These are phyloP conservation scores for Urtica urens DNA, from an alignment of 306 rosid genomes.

Conservation along the genomic window DNA sequence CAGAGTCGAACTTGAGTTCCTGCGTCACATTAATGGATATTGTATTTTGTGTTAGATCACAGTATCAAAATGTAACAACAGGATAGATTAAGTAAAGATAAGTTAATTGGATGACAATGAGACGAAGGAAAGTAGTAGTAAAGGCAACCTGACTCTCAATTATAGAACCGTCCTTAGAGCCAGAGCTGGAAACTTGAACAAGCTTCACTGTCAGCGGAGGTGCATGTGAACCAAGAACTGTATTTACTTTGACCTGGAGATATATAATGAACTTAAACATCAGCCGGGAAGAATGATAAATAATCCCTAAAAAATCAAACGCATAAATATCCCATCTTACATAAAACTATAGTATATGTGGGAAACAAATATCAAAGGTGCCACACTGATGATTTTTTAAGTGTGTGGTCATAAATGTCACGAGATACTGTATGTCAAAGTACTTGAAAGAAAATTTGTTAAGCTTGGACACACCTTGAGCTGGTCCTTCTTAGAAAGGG, in stretches of 20 bases:
- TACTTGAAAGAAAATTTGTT: neutral
- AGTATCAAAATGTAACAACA: slow-evolving; percentile 9
- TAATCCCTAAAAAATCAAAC: neutral
- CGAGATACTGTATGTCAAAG: neutral
- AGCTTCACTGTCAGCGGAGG: slow-evolving; percentile 82
- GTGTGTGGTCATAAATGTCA: neutral
- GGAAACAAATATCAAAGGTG: neutral
- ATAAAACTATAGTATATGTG: neutral
- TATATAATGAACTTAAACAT: neutral
- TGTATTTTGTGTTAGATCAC: slow-evolving; percentile 10
- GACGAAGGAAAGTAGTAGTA: slow-evolving; percentile 11
- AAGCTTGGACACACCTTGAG: slow-evolving; percentile 51
- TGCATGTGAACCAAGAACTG: slow-evolving; percentile 84
- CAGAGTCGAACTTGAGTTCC: slow-evolving; percentile 73
- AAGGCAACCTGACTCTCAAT: slow-evolving; percentile 50
- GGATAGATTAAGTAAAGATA: neutral
- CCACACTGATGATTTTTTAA: no score
- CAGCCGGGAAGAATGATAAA: neutral
- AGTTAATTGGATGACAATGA: neutral
- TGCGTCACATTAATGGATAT: slow-evolving; percentile 22
- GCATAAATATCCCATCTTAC: neutral
- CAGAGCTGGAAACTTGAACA: slow-evolving; percentile 48
- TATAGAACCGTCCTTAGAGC: slow-evolving; percentile 46
- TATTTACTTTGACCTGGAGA: slow-evolving; percentile 74
- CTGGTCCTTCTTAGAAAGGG: slow-evolving; percentile 58